Evolutionary conservation across 257 asterid genomes (phyloP).

Genomic region (Lavandula angustifolia): DNA sequence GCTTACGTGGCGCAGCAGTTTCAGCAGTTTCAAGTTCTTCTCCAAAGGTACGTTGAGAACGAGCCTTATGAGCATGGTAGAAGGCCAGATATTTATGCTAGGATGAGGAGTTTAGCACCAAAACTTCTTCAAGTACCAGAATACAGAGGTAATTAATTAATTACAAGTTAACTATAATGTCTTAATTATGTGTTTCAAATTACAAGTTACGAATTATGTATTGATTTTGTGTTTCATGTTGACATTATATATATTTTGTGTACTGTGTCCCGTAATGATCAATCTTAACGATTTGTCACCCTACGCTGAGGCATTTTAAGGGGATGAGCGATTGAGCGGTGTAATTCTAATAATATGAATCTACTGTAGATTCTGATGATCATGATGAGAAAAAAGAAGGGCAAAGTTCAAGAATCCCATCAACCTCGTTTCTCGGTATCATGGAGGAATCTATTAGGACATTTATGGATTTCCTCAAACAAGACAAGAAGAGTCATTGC

Average conservation of each 20-base stretch:
- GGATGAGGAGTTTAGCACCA: constrained; percentile 72
- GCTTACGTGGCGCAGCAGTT: constrained; percentile 76
- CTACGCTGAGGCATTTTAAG: too few species aligned
- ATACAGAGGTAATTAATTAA: constrained; percentile 56
- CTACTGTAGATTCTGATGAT: constrained; percentile 47
- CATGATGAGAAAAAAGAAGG: constrained; percentile 52
- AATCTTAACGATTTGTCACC: too few species aligned
- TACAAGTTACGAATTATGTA: too few species aligned
- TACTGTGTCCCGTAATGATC: too few species aligned
- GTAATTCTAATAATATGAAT: background rate
- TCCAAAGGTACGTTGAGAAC: constrained; percentile 78
- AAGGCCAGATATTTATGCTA: constrained; percentile 76
- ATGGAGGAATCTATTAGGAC: constrained; percentile 84
- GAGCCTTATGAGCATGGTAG: constrained; percentile 86
- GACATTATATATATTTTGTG: too few species aligned
- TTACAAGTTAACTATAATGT: too few species aligned
- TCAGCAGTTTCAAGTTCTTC: constrained; percentile 77
- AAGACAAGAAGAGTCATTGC: constrained; percentile 66
- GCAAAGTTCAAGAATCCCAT: constrained; percentile 64
- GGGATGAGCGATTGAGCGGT: too few species aligned
- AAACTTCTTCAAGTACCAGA: constrained; percentile 90
- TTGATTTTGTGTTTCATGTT: too few species aligned
- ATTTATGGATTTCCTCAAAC: constrained; percentile 79
- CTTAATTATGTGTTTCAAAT: too few species aligned
- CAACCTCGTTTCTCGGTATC: constrained; percentile 61